A percentile compares a stretch with the other conserved stretches of the same genome.
Evolutionary conservation across 1,139 yeast species (phyloP).

Genomic region (Hyphopichia fennica): DNA sequence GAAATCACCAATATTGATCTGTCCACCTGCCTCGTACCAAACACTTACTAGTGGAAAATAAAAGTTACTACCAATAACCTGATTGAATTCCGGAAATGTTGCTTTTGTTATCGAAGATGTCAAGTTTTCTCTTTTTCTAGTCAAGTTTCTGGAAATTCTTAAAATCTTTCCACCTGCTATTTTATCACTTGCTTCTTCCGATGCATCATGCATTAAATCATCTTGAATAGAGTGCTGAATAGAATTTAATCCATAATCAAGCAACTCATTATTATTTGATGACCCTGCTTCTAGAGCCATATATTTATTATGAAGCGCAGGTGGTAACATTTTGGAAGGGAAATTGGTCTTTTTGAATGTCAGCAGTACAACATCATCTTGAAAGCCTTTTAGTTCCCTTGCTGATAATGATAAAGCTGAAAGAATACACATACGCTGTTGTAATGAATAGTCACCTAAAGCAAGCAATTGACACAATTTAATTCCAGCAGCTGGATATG

Average conservation of each 20-base stretch:
- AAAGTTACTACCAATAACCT: slow-evolving; percentile 44
- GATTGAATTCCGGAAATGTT: slow-evolving; percentile 37
- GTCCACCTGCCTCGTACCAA: slow-evolving; percentile 49
- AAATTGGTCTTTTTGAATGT: slow-evolving; percentile 31
- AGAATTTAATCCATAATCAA: slow-evolving; percentile 1
- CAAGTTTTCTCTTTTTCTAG: slow-evolving; percentile 8
- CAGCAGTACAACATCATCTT: slow-evolving; percentile 44
- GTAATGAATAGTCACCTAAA: slow-evolving; percentile 66
- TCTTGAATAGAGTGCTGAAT: slow-evolving; percentile 24
- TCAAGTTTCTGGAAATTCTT: slow-evolving; percentile 46
- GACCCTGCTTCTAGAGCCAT: slow-evolving; percentile 11
- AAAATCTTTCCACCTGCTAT: slow-evolving; percentile 50
- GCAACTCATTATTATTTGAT: slow-evolving; percentile 2
- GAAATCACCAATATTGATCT: slow-evolving; percentile 53
- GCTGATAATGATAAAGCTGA: slow-evolving; percentile 59
- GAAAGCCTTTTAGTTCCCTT: slow-evolving; percentile 57
- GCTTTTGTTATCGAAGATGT: slow-evolving; percentile 9
- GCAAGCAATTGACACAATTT: slow-evolving; percentile 44
- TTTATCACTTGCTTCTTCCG: slow-evolving; percentile 41
- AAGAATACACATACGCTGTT: slow-evolving; percentile 56
- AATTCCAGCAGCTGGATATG: slow-evolving; percentile 42
- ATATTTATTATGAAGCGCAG: slow-evolving; percentile 41
- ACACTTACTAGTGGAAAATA: slow-evolving; percentile 57
- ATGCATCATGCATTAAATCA: slow-evolving; percentile 34
- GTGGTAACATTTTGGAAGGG: slow-evolving; percentile 50